Evolutionary conservation across 441 rosid genomes (phyloP), one percentile per base, ranked within the genome.

Genomic region (Bruguiera hainesii): DNA sequence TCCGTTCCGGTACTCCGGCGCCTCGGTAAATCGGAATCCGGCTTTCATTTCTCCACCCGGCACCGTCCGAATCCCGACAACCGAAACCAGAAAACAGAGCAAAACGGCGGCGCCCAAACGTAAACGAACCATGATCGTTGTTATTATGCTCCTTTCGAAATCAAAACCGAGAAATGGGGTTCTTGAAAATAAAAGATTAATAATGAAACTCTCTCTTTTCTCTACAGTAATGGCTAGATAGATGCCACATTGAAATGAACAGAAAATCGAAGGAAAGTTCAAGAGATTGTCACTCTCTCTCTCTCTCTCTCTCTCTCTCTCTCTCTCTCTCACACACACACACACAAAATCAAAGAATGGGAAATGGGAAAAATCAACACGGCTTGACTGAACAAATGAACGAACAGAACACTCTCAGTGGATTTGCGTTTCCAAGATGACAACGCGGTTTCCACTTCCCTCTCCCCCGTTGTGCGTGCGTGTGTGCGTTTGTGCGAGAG

Each of bases 1-100:
- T 51, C 97, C 99, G 76, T 94, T 94, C 5, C 97, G 87, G 73
- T 94, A 94, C 1, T 85, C 97, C 48, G 97, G 97, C 66, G 97
- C 97, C 69, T 94, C 99, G 25, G 72, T 57, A 65, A 82, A 91
- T 20, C 81, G 75, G 35, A 64, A 48, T 72, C 48, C 58, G 7
- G 19, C 76, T 4, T 56, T 59, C 23, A 57, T 37, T 56, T 68
- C 73, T 56, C 66, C 73, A 19, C 56, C 66, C 31, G 87, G 87
- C 11, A 73, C 56, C 3, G 82, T 73, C 37, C 95, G 89, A 76
- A 88, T 91, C 61, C 86, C 88, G 21, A 68, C 16, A 73, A 75
- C 58, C 28, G 58, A 62, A 29, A 74, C 23, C 2, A 79, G 33
- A 52, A 76, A 55, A 13, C 28, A 23, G 58, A 79, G 18, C 3